Percentiles rank a stretch among this genome's conserved stretches.
These are phyloP conservation scores for Geotrichum restrictum DNA, from an alignment of 1,139 yeast species.

Conservation along the genomic window DNA sequence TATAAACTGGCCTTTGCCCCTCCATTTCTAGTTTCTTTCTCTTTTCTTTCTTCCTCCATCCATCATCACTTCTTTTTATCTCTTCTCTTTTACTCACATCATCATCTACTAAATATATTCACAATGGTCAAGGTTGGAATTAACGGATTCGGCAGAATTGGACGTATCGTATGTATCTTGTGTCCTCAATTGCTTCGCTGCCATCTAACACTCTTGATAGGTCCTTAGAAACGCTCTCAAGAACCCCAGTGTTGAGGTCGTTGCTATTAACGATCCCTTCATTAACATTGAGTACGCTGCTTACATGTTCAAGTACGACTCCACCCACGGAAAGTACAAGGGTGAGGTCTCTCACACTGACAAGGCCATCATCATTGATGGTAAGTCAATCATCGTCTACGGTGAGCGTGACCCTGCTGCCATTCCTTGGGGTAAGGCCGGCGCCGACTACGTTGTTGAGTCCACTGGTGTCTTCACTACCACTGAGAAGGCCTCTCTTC, in stretches of 20 bases:
- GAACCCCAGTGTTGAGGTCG: constrained; percentile 68
- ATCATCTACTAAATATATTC: constrained; percentile 4
- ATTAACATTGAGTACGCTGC: constrained; percentile 80
- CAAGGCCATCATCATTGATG: constrained; percentile 58
- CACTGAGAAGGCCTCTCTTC: constrained; percentile 71
- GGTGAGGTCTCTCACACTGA: constrained; percentile 65
- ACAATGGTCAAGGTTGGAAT: constrained; percentile 58
- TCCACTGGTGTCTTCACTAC: constrained; percentile 89
- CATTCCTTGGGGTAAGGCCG: constrained; percentile 77
- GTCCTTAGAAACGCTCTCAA: constrained; percentile 68
- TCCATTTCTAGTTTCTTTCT: constrained; percentile 10
- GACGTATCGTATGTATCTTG: constrained; percentile 53
- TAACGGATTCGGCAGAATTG: constrained; percentile 88
- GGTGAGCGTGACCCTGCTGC: constrained; percentile 74
- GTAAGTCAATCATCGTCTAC: constrained; percentile 62
- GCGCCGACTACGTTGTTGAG: constrained; percentile 78
- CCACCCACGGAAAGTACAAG: constrained; percentile 74
- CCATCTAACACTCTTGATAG: constrained; percentile 13
- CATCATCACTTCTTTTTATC: background rate
- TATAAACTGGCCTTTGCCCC: constrained; percentile 17
- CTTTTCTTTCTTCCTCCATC: constrained; percentile 5
- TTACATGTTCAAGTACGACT: constrained; percentile 85
- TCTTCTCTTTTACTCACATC: background rate
- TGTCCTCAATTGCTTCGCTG: background rate
- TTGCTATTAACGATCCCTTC: constrained; percentile 82